Evolutionary conservation across 306 rosid genomes (phyloP).

Genomic region (Gynostemma pentaphyllum): DNA sequence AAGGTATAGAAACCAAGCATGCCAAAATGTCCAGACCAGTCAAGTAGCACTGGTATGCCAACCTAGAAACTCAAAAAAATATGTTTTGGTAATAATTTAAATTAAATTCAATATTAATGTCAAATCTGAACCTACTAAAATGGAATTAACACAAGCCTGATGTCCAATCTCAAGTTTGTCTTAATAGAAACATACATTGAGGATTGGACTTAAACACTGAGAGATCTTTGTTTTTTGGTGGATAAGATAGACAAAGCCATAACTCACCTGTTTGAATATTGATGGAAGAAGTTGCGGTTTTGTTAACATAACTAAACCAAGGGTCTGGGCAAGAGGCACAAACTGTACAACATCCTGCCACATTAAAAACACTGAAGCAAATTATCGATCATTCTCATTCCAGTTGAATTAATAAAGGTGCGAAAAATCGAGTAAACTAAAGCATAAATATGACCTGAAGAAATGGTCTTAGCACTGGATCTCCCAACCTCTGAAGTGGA

Average conservation of each 20-base stretch:
- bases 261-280: constrained; percentile 75
- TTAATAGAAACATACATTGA: no score
- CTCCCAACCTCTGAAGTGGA: constrained; percentile 76
- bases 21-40: constrained; percentile 71
- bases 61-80: constrained; percentile 38
- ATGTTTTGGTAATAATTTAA: background rate
- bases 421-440: background rate
- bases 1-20: constrained; percentile 76
- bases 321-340: constrained; percentile 78
- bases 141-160: background rate
- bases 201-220: no score
- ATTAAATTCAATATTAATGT: background rate
- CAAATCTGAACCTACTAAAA: background rate
- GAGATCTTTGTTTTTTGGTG: no score
- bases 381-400: background rate
- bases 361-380: background rate
- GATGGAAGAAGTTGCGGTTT: constrained; percentile 81
- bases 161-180: no score
- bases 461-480: constrained; percentile 85
- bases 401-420: background rate
- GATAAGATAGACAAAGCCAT: no score
- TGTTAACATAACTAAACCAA: constrained; percentile 80
- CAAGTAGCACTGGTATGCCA: constrained; percentile 74
- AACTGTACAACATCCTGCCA: constrained; percentile 94
- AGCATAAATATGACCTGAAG: constrained; percentile 50